A percentile compares a stretch with the other conserved stretches of the same genome.
phyloP scores from a whole-genome alignment of 23 red algal species.

The Gracilariopsis chorda region DNA sequence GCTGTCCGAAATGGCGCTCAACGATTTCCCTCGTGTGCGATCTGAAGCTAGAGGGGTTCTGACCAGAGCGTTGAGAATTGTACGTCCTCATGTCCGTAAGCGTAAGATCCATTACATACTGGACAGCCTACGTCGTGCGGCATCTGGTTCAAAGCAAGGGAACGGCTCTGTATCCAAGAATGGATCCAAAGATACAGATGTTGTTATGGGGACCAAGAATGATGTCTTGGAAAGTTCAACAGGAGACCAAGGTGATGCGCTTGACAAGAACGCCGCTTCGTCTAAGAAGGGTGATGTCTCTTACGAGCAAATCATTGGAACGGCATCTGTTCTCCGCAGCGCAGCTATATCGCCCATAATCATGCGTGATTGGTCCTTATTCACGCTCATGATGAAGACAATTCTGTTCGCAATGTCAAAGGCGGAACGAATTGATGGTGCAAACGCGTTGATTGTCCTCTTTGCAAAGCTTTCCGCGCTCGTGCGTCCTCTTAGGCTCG shows the following conservation, averaged over 20 bases:
- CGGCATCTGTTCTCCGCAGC: conserved; percentile 62
- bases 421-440: conserved; percentile 74
- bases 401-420: conserved; percentile 54
- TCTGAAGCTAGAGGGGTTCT: conserved; percentile 71
- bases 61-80: conserved; percentile 62
- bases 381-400: conserved; percentile 20
- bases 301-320: conserved; percentile 79
- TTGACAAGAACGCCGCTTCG: not conserved
- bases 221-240: not conserved
- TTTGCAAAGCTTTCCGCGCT: conserved; percentile 70
- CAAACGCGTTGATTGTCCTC: conserved; percentile 32
- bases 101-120: conserved; percentile 12
- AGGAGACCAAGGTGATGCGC: not conserved
- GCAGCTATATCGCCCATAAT: conserved; percentile 50
- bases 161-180: not conserved
- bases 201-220: not conserved
- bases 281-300: conserved; percentile 9
- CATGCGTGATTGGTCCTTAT: conserved; percentile 75
- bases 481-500: conserved; percentile 56
- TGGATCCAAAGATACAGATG: not conserved
- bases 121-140: conserved; percentile 17
- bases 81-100: conserved; percentile 17
- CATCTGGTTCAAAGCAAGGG: not conserved
- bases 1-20: conserved; percentile 56
- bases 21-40: conserved; percentile 78